phyloP scores from a whole-genome alignment of 768 basidiomycete species.

The Rhodotorula taiwanensis region DNA sequence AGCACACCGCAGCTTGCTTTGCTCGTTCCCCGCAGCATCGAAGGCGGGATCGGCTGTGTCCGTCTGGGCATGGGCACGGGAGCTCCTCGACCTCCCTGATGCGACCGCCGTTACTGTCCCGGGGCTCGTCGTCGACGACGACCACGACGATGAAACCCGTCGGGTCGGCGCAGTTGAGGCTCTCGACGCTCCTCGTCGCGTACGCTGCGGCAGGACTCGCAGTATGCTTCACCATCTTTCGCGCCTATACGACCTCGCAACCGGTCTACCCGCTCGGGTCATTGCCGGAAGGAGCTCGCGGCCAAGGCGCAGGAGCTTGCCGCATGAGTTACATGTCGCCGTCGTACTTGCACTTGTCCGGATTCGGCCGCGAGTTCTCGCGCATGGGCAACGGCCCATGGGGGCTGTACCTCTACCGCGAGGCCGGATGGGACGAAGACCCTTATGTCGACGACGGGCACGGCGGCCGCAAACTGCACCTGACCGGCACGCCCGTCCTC shows the following conservation, averaged over 20 bases:
- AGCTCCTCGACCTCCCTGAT: too few relatives aligned
- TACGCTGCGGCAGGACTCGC: background rate
- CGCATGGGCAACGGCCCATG: conserved; percentile 32
- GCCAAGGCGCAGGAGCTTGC: conserved; percentile 48
- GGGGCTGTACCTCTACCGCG: conserved; percentile 78
- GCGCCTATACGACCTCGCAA: conserved; percentile 27
- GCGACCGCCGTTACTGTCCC: background rate
- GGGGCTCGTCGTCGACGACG: background rate
- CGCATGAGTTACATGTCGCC: conserved; percentile 96
- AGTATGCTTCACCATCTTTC: conserved; percentile 20
- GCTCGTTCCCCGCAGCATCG: background rate
- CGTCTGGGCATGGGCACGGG: too few relatives aligned
- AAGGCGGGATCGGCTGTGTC: too few relatives aligned
- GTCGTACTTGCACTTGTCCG: conserved; percentile 67
- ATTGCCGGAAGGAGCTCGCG: conserved; percentile 21
- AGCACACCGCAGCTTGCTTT: background rate
- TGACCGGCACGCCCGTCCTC: conserved; percentile 69
- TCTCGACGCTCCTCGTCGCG: conserved; percentile 2
- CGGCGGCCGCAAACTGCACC: background rate
- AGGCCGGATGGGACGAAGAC: conserved; percentile 68
- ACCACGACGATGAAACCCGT: background rate
- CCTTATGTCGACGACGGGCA: conserved; percentile 50
- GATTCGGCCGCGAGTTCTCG: conserved; percentile 66
- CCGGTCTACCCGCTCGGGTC: conserved; percentile 37
- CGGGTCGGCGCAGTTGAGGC: background rate